A percentile compares a stretch with the other conserved stretches of the same genome.
Evolutionary conservation across 805 yeast genomes (phyloP).

Genomic region (Metschnikowia peoriensis): DNA sequence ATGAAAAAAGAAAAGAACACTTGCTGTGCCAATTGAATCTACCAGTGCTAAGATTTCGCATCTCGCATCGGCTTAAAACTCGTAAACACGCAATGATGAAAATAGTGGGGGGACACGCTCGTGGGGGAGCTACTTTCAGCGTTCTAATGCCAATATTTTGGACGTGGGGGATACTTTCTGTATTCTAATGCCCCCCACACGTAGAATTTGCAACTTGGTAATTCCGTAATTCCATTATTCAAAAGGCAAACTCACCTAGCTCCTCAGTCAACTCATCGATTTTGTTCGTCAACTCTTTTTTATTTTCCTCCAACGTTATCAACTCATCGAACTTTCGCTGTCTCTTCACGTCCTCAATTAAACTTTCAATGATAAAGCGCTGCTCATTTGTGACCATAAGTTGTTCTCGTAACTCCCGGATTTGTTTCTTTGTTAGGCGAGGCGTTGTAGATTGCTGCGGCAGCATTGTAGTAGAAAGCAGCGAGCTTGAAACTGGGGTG

Average conservation of each 20-base stretch:
- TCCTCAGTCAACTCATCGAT: conserved; percentile 44
- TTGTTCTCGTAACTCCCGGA: conserved; percentile 64
- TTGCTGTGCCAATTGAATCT: too few species aligned
- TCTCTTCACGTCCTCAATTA: conserved; percentile 60
- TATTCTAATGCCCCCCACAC: too few species aligned
- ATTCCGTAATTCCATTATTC: too few species aligned
- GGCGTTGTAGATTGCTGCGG: conserved; percentile 15
- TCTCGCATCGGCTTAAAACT: too few species aligned
- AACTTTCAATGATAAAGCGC: conserved; percentile 62
- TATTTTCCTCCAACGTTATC: conserved; percentile 53
- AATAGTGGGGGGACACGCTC: too few species aligned
- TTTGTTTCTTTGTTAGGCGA: conserved; percentile 47
- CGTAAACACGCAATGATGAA: too few species aligned
- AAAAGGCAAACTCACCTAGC: conserved; percentile 55
- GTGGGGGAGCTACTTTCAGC: too few species aligned
- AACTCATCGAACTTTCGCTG: conserved; percentile 78
- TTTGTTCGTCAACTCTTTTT: conserved; percentile 53
- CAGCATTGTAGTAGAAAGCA: conserved; percentile 6
- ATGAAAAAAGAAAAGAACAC: too few species aligned
- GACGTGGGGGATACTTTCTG: neutral
- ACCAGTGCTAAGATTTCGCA: too few species aligned
- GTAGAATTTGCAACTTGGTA: too few species aligned
- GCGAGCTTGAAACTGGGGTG: conserved; percentile 1
- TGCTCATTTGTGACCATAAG: conserved; percentile 89
- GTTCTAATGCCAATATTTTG: too few species aligned